A percentile compares a stretch with the other conserved stretches of the same genome.
phyloP scores from a whole-genome alignment of 2,329 filamentous ascomycete genomes.

The Diaporthe ampelina region DNA sequence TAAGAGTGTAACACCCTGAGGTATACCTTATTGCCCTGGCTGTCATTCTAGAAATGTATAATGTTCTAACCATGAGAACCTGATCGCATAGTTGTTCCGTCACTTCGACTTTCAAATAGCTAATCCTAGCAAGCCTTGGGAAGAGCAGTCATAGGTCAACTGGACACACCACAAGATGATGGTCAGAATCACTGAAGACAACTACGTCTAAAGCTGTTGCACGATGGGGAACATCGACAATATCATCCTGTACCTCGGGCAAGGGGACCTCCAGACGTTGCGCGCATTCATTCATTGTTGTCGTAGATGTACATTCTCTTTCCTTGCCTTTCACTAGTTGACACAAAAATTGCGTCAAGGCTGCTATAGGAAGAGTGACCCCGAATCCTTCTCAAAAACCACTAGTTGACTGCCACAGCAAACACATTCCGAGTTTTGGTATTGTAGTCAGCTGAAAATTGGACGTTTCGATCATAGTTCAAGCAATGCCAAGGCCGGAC shows the following conservation, averaged over 20 bases:
- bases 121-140: conserved; percentile 7
- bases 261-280: rapidly evolving
- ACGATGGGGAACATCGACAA: neutral
- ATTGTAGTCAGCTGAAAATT: neutral
- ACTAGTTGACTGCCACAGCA: neutral
- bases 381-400: neutral
- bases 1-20: no score
- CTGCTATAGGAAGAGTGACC: no score
- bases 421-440: neutral
- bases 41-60: rapidly evolving
- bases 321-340: neutral
- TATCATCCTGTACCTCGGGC: neutral
- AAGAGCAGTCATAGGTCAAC: neutral
- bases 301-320: neutral
- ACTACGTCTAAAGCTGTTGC: neutral
- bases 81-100: neutral
- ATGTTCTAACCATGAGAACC: neutral
- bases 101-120: conserved; percentile 3
- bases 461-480: neutral
- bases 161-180: conserved; percentile 6
- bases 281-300: neutral
- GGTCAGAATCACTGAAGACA: neutral
- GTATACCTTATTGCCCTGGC: neutral
- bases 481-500: neutral
- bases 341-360: no score